Evolutionary conservation across 2,329 filamentous ascomycete genomes (phyloP).

Genomic region (Phyllosticta citribraziliensis): DNA sequence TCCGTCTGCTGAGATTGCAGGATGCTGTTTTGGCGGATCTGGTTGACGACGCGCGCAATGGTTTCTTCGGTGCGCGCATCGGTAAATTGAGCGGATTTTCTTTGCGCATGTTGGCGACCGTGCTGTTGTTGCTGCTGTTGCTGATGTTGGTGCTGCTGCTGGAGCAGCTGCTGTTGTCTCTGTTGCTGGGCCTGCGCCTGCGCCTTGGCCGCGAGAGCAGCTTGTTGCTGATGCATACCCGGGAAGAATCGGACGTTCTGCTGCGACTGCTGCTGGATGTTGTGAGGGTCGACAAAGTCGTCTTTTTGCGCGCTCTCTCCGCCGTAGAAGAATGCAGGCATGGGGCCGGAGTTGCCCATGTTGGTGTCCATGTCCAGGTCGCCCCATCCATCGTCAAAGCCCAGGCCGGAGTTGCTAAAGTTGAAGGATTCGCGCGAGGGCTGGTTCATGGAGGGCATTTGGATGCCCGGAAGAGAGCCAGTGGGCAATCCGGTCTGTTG

Average conservation of each 20-base stretch:
- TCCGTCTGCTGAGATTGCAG: slow-evolving; percentile 44
- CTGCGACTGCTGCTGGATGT: slow-evolving; percentile 53
- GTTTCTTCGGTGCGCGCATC: slow-evolving; percentile 63
- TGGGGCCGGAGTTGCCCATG: slow-evolving; percentile 38
- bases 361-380: slow-evolving; percentile 58
- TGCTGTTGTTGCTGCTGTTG: slow-evolving; percentile 23
- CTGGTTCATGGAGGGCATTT: slow-evolving; percentile 33
- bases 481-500: slow-evolving; percentile 90
- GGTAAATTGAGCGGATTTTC: slow-evolving; percentile 25
- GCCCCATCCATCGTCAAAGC: slow-evolving; percentile 54
- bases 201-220: slow-evolving; percentile 41
- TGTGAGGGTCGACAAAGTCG: slow-evolving; percentile 64
- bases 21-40: slow-evolving; percentile 70
- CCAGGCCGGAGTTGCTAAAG: slow-evolving; percentile 51
- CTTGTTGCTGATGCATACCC: slow-evolving; percentile 85
- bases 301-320: slow-evolving; percentile 28
- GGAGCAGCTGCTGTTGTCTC: slow-evolving; percentile 38
- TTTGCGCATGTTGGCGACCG: slow-evolving; percentile 18
- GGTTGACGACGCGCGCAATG: slow-evolving; percentile 84
- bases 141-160: slow-evolving; percentile 42
- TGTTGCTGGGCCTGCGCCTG: slow-evolving; percentile 24
- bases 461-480: slow-evolving; percentile 67
- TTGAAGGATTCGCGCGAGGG: slow-evolving; percentile 20
- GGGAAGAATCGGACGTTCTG: slow-evolving; percentile 70
- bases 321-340: slow-evolving; percentile 56